Evolutionary conservation across 164 flowering plant species (phyloP), one percentile per base, ranked within the genome.

Genomic region (Chimonanthus praecox): DNA sequence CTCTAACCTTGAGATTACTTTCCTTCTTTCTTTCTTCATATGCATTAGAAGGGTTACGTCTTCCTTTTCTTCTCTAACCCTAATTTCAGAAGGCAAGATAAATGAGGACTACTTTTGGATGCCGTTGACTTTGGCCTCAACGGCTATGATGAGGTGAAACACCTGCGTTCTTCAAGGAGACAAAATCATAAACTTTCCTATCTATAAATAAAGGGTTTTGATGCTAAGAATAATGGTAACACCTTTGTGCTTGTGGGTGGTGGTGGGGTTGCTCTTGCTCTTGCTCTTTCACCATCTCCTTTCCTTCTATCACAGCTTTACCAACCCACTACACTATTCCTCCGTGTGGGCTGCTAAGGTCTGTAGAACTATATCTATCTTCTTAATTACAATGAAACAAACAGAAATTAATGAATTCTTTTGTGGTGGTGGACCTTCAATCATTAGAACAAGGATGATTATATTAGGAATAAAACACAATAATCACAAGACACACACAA

Each of bases 61-160:
- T 66, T 33, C 45, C 11, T 44, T 66, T 66, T 66, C 15, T 10
- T 66, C 20, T 45, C 68, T 66, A 66, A 66, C 48, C 45, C 68
- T 44, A 44, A 65, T 43, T 33, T 33, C 4, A 10, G 2, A 43
- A 44, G 47, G 44, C 46, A 65, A 44, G 46, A 18, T 16, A 16
- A 66, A 44, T 43, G 47, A 18, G 4, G 33, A 49, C 18, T 18
- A 69, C 48, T 33, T 74, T 69, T 61, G 7, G 71, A 81, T 77
- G 82, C 80, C 73, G 83, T 85, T 85, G 90, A 87, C 90, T 78
- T 82, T 1, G 61, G 13, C 72, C 73, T 77, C 72, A 72, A 82
- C 83, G 83, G 81, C 72, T 71, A 88, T 88, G 87, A 86, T 88
- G 83, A 85, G 82, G 80, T 78, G 79, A 47, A 33, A 71, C 65